Conservation (phyloP, 345 rosid genomes). For the Aquilaria malaccensis region DNA sequence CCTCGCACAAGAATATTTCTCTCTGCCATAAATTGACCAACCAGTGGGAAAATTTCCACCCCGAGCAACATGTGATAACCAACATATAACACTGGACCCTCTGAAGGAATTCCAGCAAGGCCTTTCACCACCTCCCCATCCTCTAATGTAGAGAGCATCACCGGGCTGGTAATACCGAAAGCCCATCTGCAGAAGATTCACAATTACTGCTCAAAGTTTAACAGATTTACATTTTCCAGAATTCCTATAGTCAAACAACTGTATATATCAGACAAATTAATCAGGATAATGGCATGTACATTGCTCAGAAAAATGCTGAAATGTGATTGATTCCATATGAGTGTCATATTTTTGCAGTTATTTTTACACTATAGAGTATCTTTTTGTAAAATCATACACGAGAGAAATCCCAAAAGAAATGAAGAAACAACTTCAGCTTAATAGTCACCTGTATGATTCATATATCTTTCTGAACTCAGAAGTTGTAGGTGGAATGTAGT, state of each 20-base stretch:
- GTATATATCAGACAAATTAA: too few species aligned
- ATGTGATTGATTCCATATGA: too few species aligned
- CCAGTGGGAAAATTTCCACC: conserved; percentile 39
- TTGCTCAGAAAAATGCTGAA: too few species aligned
- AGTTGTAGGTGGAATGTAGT: conserved; percentile 47
- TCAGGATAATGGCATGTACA: too few species aligned
- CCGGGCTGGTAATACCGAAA: conserved; percentile 32
- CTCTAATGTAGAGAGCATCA: conserved; percentile 59
- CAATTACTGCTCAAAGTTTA: too few species aligned
- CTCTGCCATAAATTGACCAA: conserved; percentile 27
- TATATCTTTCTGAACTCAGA: conserved; percentile 28
- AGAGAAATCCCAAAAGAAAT: too few species aligned
- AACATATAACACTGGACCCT: conserved; percentile 65
- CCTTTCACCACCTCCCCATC: conserved; percentile 54
- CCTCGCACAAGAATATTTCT: conserved; percentile 57
- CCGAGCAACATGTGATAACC: conserved; percentile 82
- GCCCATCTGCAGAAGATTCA: conserved; percentile 20
- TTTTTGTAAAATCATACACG: too few species aligned
- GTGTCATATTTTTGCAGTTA: too few species aligned
- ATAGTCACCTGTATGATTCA: conserved; percentile 16
- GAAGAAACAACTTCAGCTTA: too few species aligned
- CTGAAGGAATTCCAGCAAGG: conserved; percentile 59
- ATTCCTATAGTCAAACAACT: too few species aligned
- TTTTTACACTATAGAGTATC: too few species aligned
- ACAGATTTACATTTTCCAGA: too few species aligned